These are phyloP conservation scores for Corchorus capsularis DNA, from an alignment of 345 rosid genomes.

Conservation along the genomic window DNA sequence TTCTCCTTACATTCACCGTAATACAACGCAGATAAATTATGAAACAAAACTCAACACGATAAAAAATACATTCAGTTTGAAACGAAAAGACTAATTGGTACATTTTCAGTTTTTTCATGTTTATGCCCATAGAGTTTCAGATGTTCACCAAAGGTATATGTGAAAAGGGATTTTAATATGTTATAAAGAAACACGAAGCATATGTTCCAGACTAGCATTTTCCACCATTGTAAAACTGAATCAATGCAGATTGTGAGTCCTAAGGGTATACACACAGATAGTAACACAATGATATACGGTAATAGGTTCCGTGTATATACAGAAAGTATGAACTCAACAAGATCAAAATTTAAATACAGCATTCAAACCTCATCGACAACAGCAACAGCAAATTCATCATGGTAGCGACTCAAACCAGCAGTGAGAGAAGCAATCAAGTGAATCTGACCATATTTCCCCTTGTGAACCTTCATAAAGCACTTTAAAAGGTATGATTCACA, in stretches of 20 bases:
- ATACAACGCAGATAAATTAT: background rate
- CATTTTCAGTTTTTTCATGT: background rate
- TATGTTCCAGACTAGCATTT: background rate
- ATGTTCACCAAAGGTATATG: background rate
- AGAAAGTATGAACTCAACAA: slow-evolving; percentile 6
- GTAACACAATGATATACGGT: background rate
- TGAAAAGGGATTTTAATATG: background rate
- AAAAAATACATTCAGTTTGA: background rate
- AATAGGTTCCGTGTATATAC: background rate
- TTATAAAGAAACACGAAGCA: background rate
- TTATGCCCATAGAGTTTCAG: background rate
- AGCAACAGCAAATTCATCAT: slow-evolving; percentile 96
- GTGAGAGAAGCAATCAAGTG: slow-evolving; percentile 97
- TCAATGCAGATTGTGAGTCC: background rate
- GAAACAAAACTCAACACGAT: background rate
- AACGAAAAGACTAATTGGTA: background rate
- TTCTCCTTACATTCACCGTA: background rate
- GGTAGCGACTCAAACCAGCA: slow-evolving; percentile 96
- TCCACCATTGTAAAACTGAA: background rate
- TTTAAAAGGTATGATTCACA: slow-evolving; percentile 90
- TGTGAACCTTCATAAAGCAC: slow-evolving; percentile 97
- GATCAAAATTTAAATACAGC: slow-evolving; percentile 14
- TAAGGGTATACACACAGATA: background rate
- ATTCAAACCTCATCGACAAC: slow-evolving; percentile 95
- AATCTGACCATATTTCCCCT: slow-evolving; percentile 96